phyloP scores from a whole-genome alignment of 192 early-diverging fungal genomes.

The Coemansia sp. region DNA sequence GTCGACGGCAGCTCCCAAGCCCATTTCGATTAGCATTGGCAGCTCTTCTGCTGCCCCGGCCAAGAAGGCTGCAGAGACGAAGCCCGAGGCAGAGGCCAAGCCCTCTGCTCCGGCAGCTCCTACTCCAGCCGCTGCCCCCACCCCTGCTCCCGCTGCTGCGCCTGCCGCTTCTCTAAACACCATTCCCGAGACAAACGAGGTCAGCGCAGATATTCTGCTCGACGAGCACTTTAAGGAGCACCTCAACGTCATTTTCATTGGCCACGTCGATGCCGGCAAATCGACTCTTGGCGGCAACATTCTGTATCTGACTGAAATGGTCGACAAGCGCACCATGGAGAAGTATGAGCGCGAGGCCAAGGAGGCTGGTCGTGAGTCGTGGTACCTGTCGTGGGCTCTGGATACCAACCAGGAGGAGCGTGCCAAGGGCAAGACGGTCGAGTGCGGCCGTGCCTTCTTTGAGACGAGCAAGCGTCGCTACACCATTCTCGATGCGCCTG shows the following conservation, averaged over 20 bases:
- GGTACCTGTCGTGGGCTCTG: slow-evolving; percentile 98
- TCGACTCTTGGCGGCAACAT: slow-evolving; percentile 99
- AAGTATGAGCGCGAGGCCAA: slow-evolving; percentile 99
- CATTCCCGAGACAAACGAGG: slow-evolving; percentile 39
- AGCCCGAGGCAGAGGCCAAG: slow-evolving; percentile 6
- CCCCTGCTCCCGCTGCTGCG: neutral
- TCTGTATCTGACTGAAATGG: slow-evolving; percentile 93
- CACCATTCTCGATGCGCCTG: slow-evolving; percentile 97
- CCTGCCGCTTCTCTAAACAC: neutral
- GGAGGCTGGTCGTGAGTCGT: slow-evolving; percentile 94
- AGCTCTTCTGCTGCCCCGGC: no score
- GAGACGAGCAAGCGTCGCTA: slow-evolving; percentile 93
- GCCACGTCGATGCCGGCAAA: slow-evolving; percentile 97
- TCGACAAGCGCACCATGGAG: slow-evolving; percentile 99
- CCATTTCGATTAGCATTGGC: slow-evolving; percentile 14
- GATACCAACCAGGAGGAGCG: slow-evolving; percentile 97
- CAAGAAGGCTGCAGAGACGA: slow-evolving; percentile 20
- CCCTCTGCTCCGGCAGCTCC: neutral
- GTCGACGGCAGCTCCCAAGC: slow-evolving; percentile 29
- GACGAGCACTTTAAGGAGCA: slow-evolving; percentile 89
- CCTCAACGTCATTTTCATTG: slow-evolving; percentile 97
- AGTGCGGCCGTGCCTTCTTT: slow-evolving; percentile 97
- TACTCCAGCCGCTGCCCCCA: slow-evolving; percentile 3
- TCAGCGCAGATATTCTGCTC: slow-evolving; percentile 59
- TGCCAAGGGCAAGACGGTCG: slow-evolving; percentile 98